Conservation (phyloP, 106 monocot species). For the Amphibolis antarctica region DNA sequence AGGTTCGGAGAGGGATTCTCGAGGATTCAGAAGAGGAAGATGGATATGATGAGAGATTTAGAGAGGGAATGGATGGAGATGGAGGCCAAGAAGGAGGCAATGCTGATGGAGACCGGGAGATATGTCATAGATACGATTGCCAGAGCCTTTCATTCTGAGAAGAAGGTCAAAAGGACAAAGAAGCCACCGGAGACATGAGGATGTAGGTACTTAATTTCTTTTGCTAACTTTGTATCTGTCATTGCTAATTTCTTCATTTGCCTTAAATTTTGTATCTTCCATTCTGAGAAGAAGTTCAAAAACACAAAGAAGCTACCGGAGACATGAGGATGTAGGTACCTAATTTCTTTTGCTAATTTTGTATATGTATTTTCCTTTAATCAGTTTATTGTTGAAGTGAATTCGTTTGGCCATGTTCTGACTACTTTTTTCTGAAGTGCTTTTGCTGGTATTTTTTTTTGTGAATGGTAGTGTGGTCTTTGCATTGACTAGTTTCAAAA, state of each 20-base stretch:
- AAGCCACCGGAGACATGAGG: slow-evolving; percentile 7
- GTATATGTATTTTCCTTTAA: no score
- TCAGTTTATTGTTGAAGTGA: no score
- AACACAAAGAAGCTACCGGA: slow-evolving; percentile 25
- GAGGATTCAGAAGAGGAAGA: slow-evolving; percentile 62
- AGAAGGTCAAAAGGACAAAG: slow-evolving; percentile 42
- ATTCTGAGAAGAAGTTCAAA: slow-evolving; percentile 32
- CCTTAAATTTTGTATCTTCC: no score
- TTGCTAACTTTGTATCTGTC: no score
- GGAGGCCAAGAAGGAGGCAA: slow-evolving; percentile 48
- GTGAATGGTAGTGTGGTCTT: no score
- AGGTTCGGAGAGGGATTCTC: slow-evolving; percentile 38
- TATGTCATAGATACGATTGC: slow-evolving; percentile 32
- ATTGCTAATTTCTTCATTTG: no score
- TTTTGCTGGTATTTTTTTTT: no score
- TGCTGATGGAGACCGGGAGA: slow-evolving; percentile 47
- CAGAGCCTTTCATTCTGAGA: slow-evolving; percentile 18
- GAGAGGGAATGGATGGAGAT: slow-evolving; percentile 66
- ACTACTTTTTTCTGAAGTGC: no score
- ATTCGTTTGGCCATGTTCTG: no score
- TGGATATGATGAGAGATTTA: slow-evolving; percentile 60
- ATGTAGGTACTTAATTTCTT: no score
- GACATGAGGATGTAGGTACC: not conserved
- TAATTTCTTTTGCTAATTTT: no score
- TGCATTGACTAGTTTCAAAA: no score